Evolutionary conservation across 805 yeast genomes (phyloP).

Genomic region (Grigorovia humatica): DNA sequence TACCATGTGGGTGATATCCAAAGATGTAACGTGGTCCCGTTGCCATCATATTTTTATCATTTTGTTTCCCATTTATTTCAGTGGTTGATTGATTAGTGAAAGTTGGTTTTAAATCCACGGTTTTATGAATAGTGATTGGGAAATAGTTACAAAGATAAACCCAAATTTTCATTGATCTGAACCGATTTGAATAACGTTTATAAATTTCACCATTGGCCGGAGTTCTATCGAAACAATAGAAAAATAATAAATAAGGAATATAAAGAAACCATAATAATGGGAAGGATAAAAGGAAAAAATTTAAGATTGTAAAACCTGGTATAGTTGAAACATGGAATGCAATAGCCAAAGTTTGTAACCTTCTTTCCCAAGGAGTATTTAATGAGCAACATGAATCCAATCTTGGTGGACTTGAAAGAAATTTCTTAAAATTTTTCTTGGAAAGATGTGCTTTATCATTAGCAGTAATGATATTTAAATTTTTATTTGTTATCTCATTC

Average conservation of each 20-base stretch:
- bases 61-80: background rate
- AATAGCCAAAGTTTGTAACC: slow-evolving; percentile 59
- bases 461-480: background rate
- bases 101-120: slow-evolving; percentile 65
- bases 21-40: slow-evolving; percentile 73
- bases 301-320: slow-evolving; percentile 37
- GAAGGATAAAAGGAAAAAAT: slow-evolving; percentile 47
- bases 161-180: slow-evolving; percentile 55
- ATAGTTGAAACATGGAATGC: slow-evolving; percentile 70
- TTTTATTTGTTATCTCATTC: background rate
- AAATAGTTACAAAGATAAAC: slow-evolving; percentile 65
- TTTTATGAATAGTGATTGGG: slow-evolving; percentile 64
- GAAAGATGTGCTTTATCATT: background rate
- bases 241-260: slow-evolving; percentile 52
- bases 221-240: slow-evolving; percentile 46
- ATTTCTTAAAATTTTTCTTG: background rate
- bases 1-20: slow-evolving; percentile 96
- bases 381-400: slow-evolving; percentile 36
- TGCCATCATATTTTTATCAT: slow-evolving; percentile 23
- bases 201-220: slow-evolving; percentile 66
- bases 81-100: slow-evolving; percentile 30
- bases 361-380: slow-evolving; percentile 41
- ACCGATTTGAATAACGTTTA: slow-evolving; percentile 43
- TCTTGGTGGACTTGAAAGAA: slow-evolving; percentile 1
- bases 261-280: slow-evolving; percentile 60